Evolutionary conservation across 305 asterid genomes (phyloP).

Genomic region (Rubia balearica): DNA sequence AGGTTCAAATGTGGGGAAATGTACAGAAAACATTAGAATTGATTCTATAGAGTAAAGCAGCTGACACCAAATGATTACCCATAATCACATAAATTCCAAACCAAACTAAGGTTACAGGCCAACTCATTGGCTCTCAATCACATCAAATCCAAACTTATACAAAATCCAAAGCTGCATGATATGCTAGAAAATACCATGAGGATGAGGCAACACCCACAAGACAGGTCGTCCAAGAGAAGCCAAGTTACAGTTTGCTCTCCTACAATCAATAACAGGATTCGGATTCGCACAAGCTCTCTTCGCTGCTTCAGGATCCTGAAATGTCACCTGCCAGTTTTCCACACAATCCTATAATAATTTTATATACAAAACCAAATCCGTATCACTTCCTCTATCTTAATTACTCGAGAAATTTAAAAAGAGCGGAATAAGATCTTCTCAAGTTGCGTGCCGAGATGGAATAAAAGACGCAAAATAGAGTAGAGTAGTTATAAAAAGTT

Average conservation of each 20-base stretch:
- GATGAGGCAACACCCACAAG: conserved; percentile 23
- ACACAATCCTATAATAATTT: not conserved
- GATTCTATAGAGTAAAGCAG: too few relatives aligned
- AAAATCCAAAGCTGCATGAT: not conserved
- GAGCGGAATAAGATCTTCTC: not conserved
- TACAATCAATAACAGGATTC: conserved; percentile 37
- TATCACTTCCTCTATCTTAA: not conserved
- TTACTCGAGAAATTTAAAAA: too few relatives aligned
- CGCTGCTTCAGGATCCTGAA: conserved; percentile 36
- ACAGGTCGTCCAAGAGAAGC: conserved; percentile 33
- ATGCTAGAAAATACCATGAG: conserved; percentile 21
- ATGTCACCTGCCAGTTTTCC: conserved; percentile 31
- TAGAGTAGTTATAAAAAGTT: too few relatives aligned
- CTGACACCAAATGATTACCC: not conserved
- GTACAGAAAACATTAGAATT: not conserved
- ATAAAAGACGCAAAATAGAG: not conserved
- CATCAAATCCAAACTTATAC: not conserved
- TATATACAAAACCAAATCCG: not conserved
- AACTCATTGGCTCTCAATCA: not conserved
- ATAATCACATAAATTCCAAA: not conserved
- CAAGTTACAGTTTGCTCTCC: conserved; percentile 37
- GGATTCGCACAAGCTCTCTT: conserved; percentile 34
- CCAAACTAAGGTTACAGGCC: not conserved
- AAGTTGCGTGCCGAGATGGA: too few relatives aligned
- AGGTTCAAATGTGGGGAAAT: too few relatives aligned